Percentiles rank a stretch among this genome's conserved stretches.
Evolutionary conservation across 2,329 filamentous ascomycete genomes (phyloP).

Genomic region (Annulohypoxylon truncatum): DNA sequence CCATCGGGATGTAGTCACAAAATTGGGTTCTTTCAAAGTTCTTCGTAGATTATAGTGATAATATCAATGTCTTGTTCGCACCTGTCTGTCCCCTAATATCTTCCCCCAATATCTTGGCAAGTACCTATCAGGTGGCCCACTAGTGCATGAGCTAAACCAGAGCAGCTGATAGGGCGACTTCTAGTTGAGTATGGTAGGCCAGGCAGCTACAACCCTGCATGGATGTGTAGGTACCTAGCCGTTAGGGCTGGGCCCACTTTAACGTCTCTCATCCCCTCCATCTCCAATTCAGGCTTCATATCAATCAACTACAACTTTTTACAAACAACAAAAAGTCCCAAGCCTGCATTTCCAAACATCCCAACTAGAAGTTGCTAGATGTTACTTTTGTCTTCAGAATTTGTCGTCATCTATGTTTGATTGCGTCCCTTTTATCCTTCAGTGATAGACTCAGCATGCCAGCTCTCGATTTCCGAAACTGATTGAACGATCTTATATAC

Average conservation of each 20-base stretch:
- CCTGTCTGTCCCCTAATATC: too few relatives aligned
- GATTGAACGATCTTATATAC: too few relatives aligned
- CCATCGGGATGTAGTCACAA: constrained; percentile 28
- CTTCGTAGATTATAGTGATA: not conserved
- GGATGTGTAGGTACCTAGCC: too few relatives aligned
- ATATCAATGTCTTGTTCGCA: not conserved
- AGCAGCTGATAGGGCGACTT: not conserved
- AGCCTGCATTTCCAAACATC: not conserved
- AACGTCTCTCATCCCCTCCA: not conserved
- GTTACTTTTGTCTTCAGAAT: not conserved
- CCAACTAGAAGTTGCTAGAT: not conserved
- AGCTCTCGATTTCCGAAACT: too few relatives aligned
- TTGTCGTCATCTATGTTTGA: not conserved
- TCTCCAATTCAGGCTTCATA: not conserved
- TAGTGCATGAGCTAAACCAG: too few relatives aligned
- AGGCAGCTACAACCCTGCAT: not conserved
- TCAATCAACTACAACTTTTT: not conserved
- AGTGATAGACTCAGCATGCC: too few relatives aligned
- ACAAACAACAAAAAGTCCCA: not conserved
- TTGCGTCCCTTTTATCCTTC: not conserved
- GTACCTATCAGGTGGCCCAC: too few relatives aligned
- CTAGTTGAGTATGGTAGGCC: too few relatives aligned
- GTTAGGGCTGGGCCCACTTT: not conserved
- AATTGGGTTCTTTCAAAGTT: not conserved
- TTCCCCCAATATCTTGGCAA: too few relatives aligned